Evolutionary conservation across 139 green algal species (phyloP), one percentile per base, ranked within the genome.

Genomic region (Zygnema cylindricum): DNA sequence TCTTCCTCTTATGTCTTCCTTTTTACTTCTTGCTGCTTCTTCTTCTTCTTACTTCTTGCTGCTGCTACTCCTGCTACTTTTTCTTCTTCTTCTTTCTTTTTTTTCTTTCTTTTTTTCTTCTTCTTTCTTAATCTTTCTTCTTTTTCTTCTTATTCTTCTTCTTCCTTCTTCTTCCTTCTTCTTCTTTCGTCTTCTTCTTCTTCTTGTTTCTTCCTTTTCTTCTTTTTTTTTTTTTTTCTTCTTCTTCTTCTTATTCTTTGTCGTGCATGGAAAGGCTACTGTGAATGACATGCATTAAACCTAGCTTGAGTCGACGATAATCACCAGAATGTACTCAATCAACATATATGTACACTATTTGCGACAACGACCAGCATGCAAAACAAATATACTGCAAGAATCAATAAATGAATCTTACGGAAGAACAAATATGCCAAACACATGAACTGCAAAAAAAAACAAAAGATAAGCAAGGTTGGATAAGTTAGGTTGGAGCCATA

Each of bases 141-240:
- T 73, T 73, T 73, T 73, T 73, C 30, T 73, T 73, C 30, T 73
- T 73, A 35, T 73, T 73, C 30, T 73, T 73, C 30, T 73, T 73
- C 30, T 73, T 73, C 30, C 30, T 73, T 73, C 30, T 73, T 73
- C 30, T 73, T 73, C 30, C 30, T 73, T 73, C 30, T 73, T 73
- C 30, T 73, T 73, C 30, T 73, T 73, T 73, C 30, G 25, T 73
- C 30, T 73, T 73, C 30, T 73, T 73, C 30, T 73, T 73, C 30
- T 73, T 73, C 30, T 73, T 73, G 25, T 73, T 73, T 73, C 30
- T 73, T 73, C 30, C 30, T 73, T 73, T 73, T 73, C 30, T 73
- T 73, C 30, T 73, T 73, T 73, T 73, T 73, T 73, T 73, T 73
- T 73, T 73, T 73, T 73, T 73, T 73, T 73, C 30, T 73, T 73